phyloP scores from a whole-genome alignment of 441 rosid species.

The Theobroma grandiflorum region DNA sequence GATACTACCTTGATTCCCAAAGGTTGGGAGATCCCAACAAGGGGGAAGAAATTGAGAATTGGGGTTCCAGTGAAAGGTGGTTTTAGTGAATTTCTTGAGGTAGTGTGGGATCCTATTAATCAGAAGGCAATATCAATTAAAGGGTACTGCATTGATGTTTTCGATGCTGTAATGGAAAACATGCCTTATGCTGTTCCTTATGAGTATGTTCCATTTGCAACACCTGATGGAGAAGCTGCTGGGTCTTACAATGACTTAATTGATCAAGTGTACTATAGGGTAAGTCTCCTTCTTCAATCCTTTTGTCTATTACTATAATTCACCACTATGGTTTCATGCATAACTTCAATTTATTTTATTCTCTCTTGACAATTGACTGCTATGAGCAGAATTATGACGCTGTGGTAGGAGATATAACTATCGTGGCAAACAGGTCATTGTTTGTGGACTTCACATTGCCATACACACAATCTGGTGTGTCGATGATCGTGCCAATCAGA shows the following conservation, averaged over 20 bases:
- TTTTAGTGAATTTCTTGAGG: constrained; percentile 47
- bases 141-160: constrained; percentile 64
- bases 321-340: not conserved
- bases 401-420: constrained; percentile 64
- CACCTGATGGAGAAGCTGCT: constrained; percentile 27
- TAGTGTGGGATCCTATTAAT: constrained; percentile 38
- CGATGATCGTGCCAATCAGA: constrained; percentile 51
- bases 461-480: constrained; percentile 57
- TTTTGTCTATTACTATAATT: not conserved
- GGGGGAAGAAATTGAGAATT: constrained; percentile 48
- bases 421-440: constrained; percentile 51
- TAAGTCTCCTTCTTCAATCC: constrained; percentile 29
- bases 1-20: constrained; percentile 44
- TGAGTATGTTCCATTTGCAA: constrained; percentile 45
- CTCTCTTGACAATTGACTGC: not conserved
- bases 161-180: constrained; percentile 44
- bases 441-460: constrained; percentile 67
- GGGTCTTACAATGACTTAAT: constrained; percentile 52
- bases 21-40: constrained; percentile 67
- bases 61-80: constrained; percentile 58
- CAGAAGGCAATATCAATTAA: not conserved
- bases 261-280: constrained; percentile 52
- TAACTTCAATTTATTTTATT: not conserved
- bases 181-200: constrained; percentile 55
- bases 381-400: constrained; percentile 54